Evolutionary conservation across 352 stramenopile genomes (phyloP).

Genomic region (Elongisporangium prolatum): DNA sequence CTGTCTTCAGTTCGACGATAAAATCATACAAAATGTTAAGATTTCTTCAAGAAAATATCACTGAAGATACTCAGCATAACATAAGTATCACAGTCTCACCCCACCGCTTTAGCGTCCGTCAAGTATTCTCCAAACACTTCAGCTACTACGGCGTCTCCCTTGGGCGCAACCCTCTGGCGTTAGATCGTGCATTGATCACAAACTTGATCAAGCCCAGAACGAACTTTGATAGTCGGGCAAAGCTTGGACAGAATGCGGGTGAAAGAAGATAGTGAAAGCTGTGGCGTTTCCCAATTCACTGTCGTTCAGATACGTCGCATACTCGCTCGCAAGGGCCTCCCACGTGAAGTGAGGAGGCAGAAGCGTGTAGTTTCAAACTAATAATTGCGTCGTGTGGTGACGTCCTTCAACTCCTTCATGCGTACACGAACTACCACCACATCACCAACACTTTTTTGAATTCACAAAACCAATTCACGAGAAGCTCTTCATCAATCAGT

Average conservation of each 20-base stretch:
- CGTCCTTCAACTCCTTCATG: neutral
- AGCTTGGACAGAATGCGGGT: neutral
- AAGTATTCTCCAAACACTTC: conserved; percentile 5
- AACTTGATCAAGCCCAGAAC: conserved; percentile 1
- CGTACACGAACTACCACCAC: conserved; percentile 5
- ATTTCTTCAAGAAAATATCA: conserved; percentile 4
- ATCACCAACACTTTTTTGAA: conserved; percentile 2
- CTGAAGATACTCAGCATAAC: neutral
- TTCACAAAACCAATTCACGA: conserved; percentile 3
- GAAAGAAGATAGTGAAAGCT: neutral
- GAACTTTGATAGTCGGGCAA: neutral
- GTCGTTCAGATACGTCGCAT: neutral
- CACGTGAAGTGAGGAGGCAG: conserved; percentile 4
- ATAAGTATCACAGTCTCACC: conserved; percentile 7
- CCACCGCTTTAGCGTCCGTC: conserved; percentile 1
- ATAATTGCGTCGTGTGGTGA: neutral
- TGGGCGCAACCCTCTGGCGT: neutral
- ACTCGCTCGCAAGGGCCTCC: neutral
- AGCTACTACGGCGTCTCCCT: neutral
- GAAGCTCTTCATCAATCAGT: conserved; percentile 1
- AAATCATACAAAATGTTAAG: neutral
- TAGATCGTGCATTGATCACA: conserved; percentile 7
- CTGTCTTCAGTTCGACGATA: conserved; percentile 1
- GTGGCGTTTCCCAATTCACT: neutral
- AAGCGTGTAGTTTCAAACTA: conserved; percentile 6